These are phyloP conservation scores for Hymenoscyphus albidus DNA, from an alignment of 2,329 filamentous ascomycete species.

Conservation along the genomic window DNA sequence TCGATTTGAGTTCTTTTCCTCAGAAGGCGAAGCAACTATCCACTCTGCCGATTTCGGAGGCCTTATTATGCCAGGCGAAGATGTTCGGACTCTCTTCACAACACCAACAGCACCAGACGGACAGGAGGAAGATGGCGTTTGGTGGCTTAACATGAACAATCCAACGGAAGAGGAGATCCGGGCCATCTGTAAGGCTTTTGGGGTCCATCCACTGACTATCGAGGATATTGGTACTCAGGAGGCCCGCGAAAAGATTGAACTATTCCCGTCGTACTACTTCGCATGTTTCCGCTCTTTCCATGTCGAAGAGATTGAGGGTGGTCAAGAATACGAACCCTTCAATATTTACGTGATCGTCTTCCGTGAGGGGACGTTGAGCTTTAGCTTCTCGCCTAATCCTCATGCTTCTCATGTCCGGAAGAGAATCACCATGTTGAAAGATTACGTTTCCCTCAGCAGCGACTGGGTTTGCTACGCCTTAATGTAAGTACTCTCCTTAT, in stretches of 20 bases:
- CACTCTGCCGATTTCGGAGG: constrained; percentile 87
- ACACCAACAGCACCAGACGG: constrained; percentile 57
- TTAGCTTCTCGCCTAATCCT: constrained; percentile 83
- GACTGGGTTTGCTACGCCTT: constrained; percentile 99
- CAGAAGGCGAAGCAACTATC: constrained; percentile 87
- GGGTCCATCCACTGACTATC: constrained; percentile 89
- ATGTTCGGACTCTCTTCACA: constrained; percentile 80
- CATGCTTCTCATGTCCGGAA: constrained; percentile 87
- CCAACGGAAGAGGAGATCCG: constrained; percentile 85
- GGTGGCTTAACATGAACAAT: constrained; percentile 95
- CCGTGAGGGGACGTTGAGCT: constrained; percentile 89
- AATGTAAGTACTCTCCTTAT: constrained; percentile 58
- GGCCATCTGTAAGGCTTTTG: constrained; percentile 88
- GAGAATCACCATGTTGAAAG: constrained; percentile 86
- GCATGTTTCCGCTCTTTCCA: constrained; percentile 95
- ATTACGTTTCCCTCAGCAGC: constrained; percentile 89
- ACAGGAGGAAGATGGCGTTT: constrained; percentile 71
- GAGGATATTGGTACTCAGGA: constrained; percentile 97
- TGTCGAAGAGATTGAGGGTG: constrained; percentile 69
- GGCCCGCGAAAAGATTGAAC: constrained; percentile 94
- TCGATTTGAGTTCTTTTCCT: constrained; percentile 95
- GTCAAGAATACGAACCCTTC: constrained; percentile 85
- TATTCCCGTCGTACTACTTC: constrained; percentile 98
- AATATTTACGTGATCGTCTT: constrained; percentile 98
- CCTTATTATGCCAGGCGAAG: constrained; percentile 83